phyloP scores from a whole-genome alignment of 2,329 filamentous ascomycete genomes.

The Calonectria multiphialidica region DNA sequence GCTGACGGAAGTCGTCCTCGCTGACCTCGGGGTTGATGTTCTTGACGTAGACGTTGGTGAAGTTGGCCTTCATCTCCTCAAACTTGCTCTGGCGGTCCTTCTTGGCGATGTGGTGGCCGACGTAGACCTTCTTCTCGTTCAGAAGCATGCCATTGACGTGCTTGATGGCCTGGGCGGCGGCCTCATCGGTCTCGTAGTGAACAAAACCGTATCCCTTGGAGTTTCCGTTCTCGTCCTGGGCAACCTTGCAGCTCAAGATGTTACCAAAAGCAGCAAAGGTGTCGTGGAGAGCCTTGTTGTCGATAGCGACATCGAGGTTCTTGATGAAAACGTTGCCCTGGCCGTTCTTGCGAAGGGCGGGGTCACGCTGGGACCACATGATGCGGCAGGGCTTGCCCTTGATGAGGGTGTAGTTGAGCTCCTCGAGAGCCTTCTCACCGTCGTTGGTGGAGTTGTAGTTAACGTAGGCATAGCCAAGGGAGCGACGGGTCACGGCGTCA shows the following conservation, averaged over 20 bases:
- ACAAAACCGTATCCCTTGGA: conserved; percentile 99
- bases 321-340: conserved; percentile 99
- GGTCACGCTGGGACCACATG: conserved; percentile 99
- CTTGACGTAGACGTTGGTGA: conserved; percentile 99
- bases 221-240: conserved; percentile 94
- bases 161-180: conserved; percentile 97
- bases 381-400: conserved; percentile 99
- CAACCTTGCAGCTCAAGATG: conserved; percentile 99
- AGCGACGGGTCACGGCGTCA: conserved; percentile 97
- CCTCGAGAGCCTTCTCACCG: conserved; percentile 97
- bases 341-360: conserved; percentile 97
- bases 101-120: conserved; percentile 99
- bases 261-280: conserved; percentile 99
- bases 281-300: conserved; percentile 99
- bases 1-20: conserved; percentile 93
- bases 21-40: conserved; percentile 88
- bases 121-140: conserved; percentile 99
- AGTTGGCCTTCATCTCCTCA: conserved; percentile 99
- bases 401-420: conserved; percentile 99
- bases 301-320: conserved; percentile 98
- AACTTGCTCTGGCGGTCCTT: conserved; percentile 99
- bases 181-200: conserved; percentile 99
- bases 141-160: conserved; percentile 99
- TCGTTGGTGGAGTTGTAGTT: conserved; percentile 99
- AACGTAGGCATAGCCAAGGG: conserved; percentile 98